These are phyloP conservation scores for Neurospora cerealis DNA, from an alignment of 495 filamentous ascomycete genomes.

Conservation along the genomic window DNA sequence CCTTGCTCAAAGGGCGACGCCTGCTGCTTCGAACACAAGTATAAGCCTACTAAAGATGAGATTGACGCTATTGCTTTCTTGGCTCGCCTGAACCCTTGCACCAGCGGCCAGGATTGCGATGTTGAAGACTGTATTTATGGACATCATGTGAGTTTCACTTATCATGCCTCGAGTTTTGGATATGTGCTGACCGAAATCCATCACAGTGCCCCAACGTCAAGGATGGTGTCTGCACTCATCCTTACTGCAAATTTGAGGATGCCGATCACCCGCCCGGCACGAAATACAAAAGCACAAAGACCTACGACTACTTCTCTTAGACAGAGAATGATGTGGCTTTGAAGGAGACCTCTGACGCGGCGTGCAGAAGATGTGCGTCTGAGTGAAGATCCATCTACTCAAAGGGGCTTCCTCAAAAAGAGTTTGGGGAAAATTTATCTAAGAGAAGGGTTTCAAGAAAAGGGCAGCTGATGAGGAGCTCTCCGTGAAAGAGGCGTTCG, in stretches of 20 bases:
- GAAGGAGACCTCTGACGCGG: not conserved
- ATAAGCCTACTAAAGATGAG: constrained; percentile 58
- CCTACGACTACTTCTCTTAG: constrained; percentile 8
- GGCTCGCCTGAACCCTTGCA: constrained; percentile 70
- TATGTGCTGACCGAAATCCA: not conserved
- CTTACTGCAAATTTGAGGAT: constrained; percentile 36
- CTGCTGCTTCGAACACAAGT: constrained; percentile 68
- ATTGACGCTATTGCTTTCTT: constrained; percentile 57
- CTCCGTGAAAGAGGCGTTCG: not conserved
- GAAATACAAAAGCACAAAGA: constrained; percentile 27
- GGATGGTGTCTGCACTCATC: constrained; percentile 31
- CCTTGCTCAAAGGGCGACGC: constrained; percentile 62
- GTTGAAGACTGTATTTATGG: constrained; percentile 77
- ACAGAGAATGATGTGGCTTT: not conserved
- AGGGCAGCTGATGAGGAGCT: not conserved
- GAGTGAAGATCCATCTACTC: not conserved
- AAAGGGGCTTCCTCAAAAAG: not conserved
- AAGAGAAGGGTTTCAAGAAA: not conserved
- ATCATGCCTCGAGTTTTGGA: constrained; percentile 17
- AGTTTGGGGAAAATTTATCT: not conserved
- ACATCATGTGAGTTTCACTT: constrained; percentile 50
- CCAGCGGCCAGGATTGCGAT: constrained; percentile 62
- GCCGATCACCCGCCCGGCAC: constrained; percentile 43
- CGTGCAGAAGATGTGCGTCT: not conserved
- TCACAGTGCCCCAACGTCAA: constrained; percentile 30